Conservation (phyloP, 1,284 basidiomycete species). For the Xanthoconium separans region DNA sequence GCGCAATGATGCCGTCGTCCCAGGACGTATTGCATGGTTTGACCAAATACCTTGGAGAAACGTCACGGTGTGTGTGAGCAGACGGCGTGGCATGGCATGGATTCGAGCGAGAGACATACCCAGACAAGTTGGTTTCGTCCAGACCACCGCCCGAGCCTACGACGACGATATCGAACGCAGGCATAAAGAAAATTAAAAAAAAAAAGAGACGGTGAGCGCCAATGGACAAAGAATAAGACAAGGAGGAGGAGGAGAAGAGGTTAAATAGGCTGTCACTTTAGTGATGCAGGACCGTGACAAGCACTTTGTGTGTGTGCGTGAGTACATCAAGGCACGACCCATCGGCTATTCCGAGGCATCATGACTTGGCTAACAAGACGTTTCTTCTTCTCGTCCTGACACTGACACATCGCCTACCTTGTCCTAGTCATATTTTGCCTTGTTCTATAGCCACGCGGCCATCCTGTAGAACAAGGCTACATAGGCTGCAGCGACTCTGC, state of each 20-base stretch:
- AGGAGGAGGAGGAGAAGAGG: too few relatives aligned
- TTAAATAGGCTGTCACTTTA: background rate
- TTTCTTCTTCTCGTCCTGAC: too few relatives aligned
- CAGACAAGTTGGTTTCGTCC: constrained; percentile 72
- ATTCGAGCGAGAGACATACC: constrained; percentile 41
- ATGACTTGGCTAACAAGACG: too few relatives aligned
- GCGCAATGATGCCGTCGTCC: constrained; percentile 66
- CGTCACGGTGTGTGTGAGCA: too few relatives aligned
- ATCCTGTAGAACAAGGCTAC: constrained; percentile 13
- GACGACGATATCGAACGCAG: constrained; percentile 67
- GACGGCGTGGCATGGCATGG: background rate
- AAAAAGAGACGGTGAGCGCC: background rate
- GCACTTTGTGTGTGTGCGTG: background rate
- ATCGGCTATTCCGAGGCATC: constrained; percentile 19
- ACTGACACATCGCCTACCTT: constrained; percentile 7
- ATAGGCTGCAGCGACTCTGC: background rate
- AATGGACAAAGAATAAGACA: too few relatives aligned
- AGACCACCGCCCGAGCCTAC: constrained; percentile 78
- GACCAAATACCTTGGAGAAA: constrained; percentile 58
- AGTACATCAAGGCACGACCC: constrained; percentile 12
- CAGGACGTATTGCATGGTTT: constrained; percentile 58
- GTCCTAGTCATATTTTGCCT: background rate
- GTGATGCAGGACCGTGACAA: background rate
- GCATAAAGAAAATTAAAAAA: constrained; percentile 29
- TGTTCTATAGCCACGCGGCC: background rate